A percentile compares a stretch with the other conserved stretches of the same genome.
These are phyloP conservation scores for Pseudotsuga menziesii DNA, from an alignment of 75 land plant genomes.

Conservation along the genomic window DNA sequence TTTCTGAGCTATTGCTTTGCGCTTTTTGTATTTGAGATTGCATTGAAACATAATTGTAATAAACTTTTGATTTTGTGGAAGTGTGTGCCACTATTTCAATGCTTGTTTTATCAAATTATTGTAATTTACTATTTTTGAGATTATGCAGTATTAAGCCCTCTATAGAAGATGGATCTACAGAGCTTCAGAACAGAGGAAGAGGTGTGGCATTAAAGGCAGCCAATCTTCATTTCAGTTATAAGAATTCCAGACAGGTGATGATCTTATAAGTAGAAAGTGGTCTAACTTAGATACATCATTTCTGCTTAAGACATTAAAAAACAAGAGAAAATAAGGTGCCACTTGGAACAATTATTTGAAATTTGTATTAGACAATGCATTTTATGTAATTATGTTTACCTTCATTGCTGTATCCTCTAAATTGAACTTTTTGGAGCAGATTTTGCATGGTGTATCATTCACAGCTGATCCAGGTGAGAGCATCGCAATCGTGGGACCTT, in stretches of 20 bases:
- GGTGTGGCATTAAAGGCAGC: constrained; percentile 26
- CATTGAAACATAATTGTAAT: no score
- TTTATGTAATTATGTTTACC: constrained; percentile 1
- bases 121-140: background rate
- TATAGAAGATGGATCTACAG: constrained; percentile 31
- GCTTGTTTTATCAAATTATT: background rate
- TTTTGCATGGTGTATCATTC: constrained; percentile 33
- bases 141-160: constrained; percentile 23
- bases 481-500: constrained; percentile 41
- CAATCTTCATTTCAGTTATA: constrained; percentile 30
- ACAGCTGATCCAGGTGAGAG: constrained; percentile 35
- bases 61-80: background rate
- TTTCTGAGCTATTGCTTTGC: no score
- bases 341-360: background rate
- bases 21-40: no score
- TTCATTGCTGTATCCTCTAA: background rate
- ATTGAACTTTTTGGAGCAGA: constrained; percentile 9
- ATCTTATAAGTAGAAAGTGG: no score
- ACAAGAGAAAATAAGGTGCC: background rate
- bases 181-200: constrained; percentile 11
- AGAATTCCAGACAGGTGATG: constrained; percentile 23
- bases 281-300: no score
- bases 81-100: background rate
- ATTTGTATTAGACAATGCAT: background rate
- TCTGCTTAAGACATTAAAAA: background rate